Conservation (phyloP, 169 alveolate species). For the Pseudocohnilembus persalinus region DNA sequence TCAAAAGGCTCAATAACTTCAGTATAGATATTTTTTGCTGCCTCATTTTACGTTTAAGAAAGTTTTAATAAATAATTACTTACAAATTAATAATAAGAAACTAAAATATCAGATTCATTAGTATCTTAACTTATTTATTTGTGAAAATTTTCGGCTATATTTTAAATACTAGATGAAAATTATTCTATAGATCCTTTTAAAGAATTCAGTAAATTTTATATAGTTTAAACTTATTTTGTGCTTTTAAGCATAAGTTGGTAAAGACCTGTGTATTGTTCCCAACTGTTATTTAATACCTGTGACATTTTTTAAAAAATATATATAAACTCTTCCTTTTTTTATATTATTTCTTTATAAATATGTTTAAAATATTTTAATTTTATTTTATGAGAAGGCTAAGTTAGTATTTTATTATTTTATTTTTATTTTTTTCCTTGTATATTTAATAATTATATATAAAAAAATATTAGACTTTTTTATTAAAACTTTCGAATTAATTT, state of each 20-base stretch:
- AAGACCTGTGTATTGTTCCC: neutral
- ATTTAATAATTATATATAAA: too few relatives aligned
- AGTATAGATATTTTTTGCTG: neutral
- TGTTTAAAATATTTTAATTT: too few relatives aligned
- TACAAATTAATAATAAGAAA: constrained; percentile 9
- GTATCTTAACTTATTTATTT: constrained; percentile 5
- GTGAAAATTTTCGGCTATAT: constrained; percentile 12
- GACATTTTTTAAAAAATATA: too few relatives aligned
- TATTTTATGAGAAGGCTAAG: too few relatives aligned
- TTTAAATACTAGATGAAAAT: neutral
- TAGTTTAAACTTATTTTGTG: constrained; percentile 9
- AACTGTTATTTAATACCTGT: neutral
- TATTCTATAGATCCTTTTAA: constrained; percentile 1
- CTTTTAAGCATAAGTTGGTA: constrained; percentile 8
- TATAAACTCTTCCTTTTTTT: too few relatives aligned
- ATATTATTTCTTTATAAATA: too few relatives aligned
- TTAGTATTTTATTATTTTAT: too few relatives aligned
- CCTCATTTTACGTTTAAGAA: neutral
- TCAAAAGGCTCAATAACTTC: constrained; percentile 25
- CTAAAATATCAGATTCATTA: constrained; percentile 11
- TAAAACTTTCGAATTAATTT: too few relatives aligned
- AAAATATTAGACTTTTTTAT: too few relatives aligned
- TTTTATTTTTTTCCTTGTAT: too few relatives aligned
- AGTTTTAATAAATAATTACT: constrained; percentile 26
- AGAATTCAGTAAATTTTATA: neutral